Evolutionary conservation across 2,329 filamentous ascomycete species (phyloP).

Genomic region (Colletotrichum sp.): DNA sequence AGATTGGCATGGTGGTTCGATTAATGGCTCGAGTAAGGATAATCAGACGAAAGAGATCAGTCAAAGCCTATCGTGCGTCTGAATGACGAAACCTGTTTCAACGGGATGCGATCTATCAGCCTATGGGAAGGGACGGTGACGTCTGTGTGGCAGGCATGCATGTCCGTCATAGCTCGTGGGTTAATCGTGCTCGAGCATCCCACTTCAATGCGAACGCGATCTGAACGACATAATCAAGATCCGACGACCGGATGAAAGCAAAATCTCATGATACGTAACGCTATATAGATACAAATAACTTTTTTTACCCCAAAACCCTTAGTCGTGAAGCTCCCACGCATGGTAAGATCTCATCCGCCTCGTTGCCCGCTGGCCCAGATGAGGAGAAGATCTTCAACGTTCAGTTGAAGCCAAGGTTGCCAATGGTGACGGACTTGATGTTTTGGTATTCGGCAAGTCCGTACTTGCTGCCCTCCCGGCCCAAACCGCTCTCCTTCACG

Average conservation of each 20-base stretch:
- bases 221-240: not conserved
- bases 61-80: not conserved
- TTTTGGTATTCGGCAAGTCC: conserved; percentile 32
- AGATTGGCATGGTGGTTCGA: not conserved
- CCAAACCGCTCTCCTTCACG: conserved; percentile 39
- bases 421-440: conserved; percentile 24
- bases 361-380: not conserved
- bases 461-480: conserved; percentile 37
- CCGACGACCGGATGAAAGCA: not conserved
- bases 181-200: not conserved
- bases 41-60: not conserved
- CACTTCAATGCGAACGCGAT: not conserved
- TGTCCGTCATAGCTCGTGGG: not conserved
- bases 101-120: not conserved
- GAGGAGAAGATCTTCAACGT: not conserved
- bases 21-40: not conserved
- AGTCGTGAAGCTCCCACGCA: not conserved
- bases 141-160: not conserved
- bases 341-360: not conserved
- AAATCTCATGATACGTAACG: not conserved
- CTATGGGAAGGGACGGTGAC: not conserved
- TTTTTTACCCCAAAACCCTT: not conserved
- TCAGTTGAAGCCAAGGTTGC: not conserved
- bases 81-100: not conserved
- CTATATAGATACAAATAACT: not conserved